Base-by-base conservation (phyloP, 164 flowering plant species). In the Chimonanthus praecox region DNA sequence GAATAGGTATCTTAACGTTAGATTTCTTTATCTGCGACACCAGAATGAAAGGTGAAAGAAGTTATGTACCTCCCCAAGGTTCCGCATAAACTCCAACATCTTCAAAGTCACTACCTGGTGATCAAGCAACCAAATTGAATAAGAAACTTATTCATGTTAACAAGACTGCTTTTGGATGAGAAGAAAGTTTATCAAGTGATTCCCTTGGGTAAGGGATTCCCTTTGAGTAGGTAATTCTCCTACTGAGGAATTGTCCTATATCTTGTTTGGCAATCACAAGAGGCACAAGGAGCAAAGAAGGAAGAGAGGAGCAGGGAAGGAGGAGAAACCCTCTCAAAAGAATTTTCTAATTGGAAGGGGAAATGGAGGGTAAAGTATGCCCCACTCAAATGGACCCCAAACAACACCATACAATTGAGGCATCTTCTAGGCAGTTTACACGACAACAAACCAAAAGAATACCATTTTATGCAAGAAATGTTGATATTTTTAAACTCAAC, bases 11-110 rank as follows among this genome's bases (percentile, higher is more conserved):
- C 49, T 2, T 8, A 43, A 11, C 50, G 33, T 69, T 33, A 78
- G 7, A 63, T 20, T 46, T n/a, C n/a, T n/a, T 33, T 13, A n/a
- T 47, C 67, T 21, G 20, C 16, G 7, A 49, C 4, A 20, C 10
- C 10, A 58, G 58, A 16, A 74, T 45, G 65, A 64, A 61, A 49
- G 62, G 70, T 7, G 33, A n/a, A 15, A n/a, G 44, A 9, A 61
- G 73, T 71, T 60, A 74, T 46, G 46, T 83, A 91, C 99, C 95
- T 96, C 88, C 4, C 91, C 76, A 45, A 96, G 88, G 64, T 88
- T 87, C 74, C 64, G 73, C 90, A 94, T 89, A 80, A 92, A 96
- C 58, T 87, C 84, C 51, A 90, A 77, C 97, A 96, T 89, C 74
- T 87, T 72, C 21, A 89, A 80, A 73, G 97, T 90, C 44, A 75